Evolutionary conservation across 352 stramenopile species (phyloP).

Genomic region (Globisporangium barbulae): DNA sequence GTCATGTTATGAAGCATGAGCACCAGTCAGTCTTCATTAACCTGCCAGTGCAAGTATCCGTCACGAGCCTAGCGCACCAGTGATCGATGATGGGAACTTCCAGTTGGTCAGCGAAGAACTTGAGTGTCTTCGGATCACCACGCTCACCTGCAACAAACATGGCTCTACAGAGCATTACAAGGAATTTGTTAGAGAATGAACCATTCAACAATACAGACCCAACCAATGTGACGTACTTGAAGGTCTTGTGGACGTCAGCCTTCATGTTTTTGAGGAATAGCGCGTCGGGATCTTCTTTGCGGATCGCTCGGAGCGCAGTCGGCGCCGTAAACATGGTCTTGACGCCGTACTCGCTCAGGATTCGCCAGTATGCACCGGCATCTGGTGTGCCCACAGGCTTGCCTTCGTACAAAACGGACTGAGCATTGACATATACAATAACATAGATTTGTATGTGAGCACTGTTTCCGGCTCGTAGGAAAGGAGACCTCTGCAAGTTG

Average conservation of each 20-base stretch:
- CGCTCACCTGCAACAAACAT: conserved; percentile 89
- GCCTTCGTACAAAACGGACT: conserved; percentile 88
- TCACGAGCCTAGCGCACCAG: conserved; percentile 28
- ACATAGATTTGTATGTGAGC: background rate
- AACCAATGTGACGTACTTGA: conserved; percentile 40
- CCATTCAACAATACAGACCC: background rate
- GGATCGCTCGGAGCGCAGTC: conserved; percentile 88
- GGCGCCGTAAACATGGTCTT: conserved; percentile 90
- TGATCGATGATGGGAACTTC: conserved; percentile 78
- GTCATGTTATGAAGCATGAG: no score
- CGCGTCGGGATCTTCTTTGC: conserved; percentile 76
- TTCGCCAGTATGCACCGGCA: conserved; percentile 83
- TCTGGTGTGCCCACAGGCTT: conserved; percentile 88
- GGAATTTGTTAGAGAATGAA: background rate
- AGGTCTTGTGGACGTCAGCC: conserved; percentile 39
- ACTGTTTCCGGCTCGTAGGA: background rate
- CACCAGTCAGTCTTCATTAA: no score
- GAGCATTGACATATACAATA: background rate
- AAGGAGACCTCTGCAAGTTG: background rate
- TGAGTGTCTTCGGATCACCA: conserved; percentile 84
- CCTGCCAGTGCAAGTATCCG: no score
- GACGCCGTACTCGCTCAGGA: conserved; percentile 83
- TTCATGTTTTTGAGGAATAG: conserved; percentile 47
- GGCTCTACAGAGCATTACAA: conserved; percentile 24
- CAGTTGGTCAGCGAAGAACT: conserved; percentile 66